Evolutionary conservation across 805 yeast species (phyloP).

Genomic region (Grigorovia humatica): DNA sequence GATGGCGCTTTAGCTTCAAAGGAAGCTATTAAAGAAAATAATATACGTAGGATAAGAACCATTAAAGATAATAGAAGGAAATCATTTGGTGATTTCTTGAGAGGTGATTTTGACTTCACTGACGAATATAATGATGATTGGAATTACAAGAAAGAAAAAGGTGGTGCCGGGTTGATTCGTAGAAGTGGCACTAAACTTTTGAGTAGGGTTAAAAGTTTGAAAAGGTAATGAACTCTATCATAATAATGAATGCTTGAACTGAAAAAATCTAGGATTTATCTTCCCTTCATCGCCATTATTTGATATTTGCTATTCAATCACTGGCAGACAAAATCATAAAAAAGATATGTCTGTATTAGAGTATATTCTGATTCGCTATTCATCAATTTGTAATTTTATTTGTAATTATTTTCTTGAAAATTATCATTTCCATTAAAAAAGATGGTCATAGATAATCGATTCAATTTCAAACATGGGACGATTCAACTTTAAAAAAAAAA

Average conservation of each 20-base stretch:
- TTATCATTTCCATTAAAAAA: background rate
- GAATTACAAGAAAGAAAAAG: conserved; percentile 22
- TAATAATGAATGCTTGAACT: too few relatives aligned
- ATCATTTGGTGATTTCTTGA: conserved; percentile 16
- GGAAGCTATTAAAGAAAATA: conserved; percentile 30
- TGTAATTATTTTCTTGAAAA: background rate
- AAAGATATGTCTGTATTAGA: background rate
- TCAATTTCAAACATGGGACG: background rate
- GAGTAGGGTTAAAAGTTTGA: conserved; percentile 79
- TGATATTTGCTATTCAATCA: background rate
- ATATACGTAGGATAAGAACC: conserved; percentile 67
- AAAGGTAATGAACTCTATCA: conserved; percentile 22
- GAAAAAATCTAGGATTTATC: too few relatives aligned
- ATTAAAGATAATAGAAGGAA: conserved; percentile 6
- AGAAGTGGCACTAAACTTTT: conserved; percentile 46
- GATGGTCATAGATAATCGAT: background rate
- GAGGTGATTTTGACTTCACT: conserved; percentile 21
- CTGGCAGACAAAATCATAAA: background rate
- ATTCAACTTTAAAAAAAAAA: too few relatives aligned
- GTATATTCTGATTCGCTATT: background rate
- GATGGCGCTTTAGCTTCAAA: conserved; percentile 90
- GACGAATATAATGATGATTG: background rate
- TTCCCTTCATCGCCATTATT: background rate
- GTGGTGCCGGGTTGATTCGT: background rate
- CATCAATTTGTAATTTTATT: background rate